phyloP scores from a whole-genome alignment of 2,329 filamentous ascomycete genomes.

The Ascomycota sp. region DNA sequence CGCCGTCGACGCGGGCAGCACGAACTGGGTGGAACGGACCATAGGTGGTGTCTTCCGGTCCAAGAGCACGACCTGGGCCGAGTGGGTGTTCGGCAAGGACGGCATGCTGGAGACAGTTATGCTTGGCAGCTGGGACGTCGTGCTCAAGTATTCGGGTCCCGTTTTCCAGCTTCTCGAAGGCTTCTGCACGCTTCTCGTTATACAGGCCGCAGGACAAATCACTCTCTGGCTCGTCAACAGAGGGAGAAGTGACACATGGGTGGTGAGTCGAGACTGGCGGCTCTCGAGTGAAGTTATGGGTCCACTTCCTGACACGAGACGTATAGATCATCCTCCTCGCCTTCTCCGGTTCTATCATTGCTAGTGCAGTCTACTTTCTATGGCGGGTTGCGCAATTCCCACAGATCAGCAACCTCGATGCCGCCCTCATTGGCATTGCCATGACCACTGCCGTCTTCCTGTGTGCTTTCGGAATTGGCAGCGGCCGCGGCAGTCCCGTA shows the following conservation, averaged over 20 bases:
- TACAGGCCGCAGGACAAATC: slow-evolving; percentile 85
- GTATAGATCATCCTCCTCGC: slow-evolving; percentile 67
- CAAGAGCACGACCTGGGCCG: slow-evolving; percentile 44
- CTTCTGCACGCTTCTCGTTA: slow-evolving; percentile 89
- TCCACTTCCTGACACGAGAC: too few relatives aligned
- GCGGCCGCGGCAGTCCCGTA: slow-evolving; percentile 81
- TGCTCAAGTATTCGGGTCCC: slow-evolving; percentile 76
- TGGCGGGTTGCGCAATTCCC: slow-evolving; percentile 91
- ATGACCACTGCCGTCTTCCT: slow-evolving; percentile 87
- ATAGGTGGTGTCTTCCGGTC: slow-evolving; percentile 45
- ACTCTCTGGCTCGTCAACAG: slow-evolving; percentile 88
- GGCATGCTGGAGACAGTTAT: slow-evolving; percentile 63
- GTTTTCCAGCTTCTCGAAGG: slow-evolving; percentile 89
- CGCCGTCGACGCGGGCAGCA: slow-evolving; percentile 63
- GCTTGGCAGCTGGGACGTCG: slow-evolving; percentile 74
- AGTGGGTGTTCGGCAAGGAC: slow-evolving; percentile 78
- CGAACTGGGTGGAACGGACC: slow-evolving; percentile 66
- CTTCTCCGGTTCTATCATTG: slow-evolving; percentile 76
- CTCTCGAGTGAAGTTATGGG: too few relatives aligned
- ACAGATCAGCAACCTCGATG: slow-evolving; percentile 79
- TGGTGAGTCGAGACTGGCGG: slow-evolving; percentile 37
- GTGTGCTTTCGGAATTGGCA: slow-evolving; percentile 83
- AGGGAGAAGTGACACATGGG: slow-evolving; percentile 87
- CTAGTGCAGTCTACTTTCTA: slow-evolving; percentile 85
- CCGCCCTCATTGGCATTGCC: slow-evolving; percentile 76